phyloP scores from a whole-genome alignment of 306 rosid genomes.

The Lagenaria siceraria region DNA sequence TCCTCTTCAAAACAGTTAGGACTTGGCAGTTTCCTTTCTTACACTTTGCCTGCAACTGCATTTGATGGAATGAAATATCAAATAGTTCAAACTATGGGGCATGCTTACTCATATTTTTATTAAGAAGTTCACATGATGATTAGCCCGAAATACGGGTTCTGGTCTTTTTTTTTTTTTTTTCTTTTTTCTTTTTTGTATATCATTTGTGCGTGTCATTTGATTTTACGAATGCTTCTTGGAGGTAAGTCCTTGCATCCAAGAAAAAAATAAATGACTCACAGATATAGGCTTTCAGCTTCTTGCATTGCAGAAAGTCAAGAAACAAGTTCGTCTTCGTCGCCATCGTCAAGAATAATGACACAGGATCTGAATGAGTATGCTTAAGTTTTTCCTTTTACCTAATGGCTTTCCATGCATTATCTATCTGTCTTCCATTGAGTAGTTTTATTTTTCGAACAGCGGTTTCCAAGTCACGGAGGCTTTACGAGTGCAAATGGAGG shows the following conservation, averaged over 20 bases:
- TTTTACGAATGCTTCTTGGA: not conserved
- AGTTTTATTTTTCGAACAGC: constrained; percentile 17
- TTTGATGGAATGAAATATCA: not conserved
- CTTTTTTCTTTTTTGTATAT: not conserved
- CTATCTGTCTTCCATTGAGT: not conserved
- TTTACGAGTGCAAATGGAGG: constrained; percentile 51
- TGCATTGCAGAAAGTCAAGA: constrained; percentile 49
- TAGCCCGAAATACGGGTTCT: not conserved
- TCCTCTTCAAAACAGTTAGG: not conserved
- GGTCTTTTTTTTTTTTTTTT: no score
- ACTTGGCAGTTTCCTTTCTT: not conserved
- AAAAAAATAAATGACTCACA: not conserved
- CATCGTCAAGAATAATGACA: constrained; percentile 29
- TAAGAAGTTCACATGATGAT: not conserved
- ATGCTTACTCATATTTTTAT: not conserved
- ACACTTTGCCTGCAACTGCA: not conserved
- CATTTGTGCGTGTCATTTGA: not conserved
- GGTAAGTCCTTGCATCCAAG: not conserved
- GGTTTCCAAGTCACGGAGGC: constrained; percentile 55
- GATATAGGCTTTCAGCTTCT: constrained; percentile 31
- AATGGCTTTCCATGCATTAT: not conserved
- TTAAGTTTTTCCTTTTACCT: not conserved
- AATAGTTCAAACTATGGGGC: not conserved
- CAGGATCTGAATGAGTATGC: constrained; percentile 35
- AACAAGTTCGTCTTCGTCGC: constrained; percentile 34